phyloP scores from a whole-genome alignment of 352 stramenopile genomes.

The Phytophthora sansomeana region DNA sequence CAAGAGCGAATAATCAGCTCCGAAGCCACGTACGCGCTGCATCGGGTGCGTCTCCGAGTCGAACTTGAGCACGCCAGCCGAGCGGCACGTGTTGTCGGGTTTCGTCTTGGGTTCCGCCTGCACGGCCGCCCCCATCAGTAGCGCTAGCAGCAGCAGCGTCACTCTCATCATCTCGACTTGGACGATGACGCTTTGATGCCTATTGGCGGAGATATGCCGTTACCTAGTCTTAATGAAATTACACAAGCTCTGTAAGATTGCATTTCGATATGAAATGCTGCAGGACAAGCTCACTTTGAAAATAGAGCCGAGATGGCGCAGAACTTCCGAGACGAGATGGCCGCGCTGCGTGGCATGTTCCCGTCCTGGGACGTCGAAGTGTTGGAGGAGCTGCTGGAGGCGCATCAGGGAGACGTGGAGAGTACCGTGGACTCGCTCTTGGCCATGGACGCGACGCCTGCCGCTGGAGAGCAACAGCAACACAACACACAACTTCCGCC shows the following conservation, averaged over 20 bases:
- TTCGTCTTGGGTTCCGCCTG: conserved; percentile 42
- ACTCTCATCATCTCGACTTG: conserved; percentile 26
- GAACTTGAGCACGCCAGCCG: conserved; percentile 75
- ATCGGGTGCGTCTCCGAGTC: conserved; percentile 64
- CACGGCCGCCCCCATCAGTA: conserved; percentile 21
- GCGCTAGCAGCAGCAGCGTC: conserved; percentile 29
- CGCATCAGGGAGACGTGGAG: conserved; percentile 74
- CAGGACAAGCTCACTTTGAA: conserved; percentile 19
- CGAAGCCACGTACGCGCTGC: conserved; percentile 57
- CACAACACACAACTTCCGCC: not conserved
- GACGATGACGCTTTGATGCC: conserved; percentile 18
- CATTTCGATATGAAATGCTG: conserved; percentile 13
- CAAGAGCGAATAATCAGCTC: not conserved
- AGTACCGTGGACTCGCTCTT: conserved; percentile 80
- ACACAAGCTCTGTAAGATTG: conserved; percentile 2
- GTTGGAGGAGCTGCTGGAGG: conserved; percentile 68
- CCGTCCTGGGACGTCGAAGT: conserved; percentile 71
- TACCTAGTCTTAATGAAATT: not conserved
- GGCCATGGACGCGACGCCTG: conserved; percentile 63
- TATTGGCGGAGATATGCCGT: conserved; percentile 7
- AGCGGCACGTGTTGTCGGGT: conserved; percentile 55
- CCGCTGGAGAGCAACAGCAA: conserved; percentile 1
- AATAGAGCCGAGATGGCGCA: conserved; percentile 56
- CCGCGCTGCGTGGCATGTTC: conserved; percentile 77
- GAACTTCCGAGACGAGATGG: conserved; percentile 68